A percentile compares a stretch with the other conserved stretches of the same genome.
phyloP scores from a whole-genome alignment of 2,329 filamentous ascomycete species.

The Penicillium glabrum region DNA sequence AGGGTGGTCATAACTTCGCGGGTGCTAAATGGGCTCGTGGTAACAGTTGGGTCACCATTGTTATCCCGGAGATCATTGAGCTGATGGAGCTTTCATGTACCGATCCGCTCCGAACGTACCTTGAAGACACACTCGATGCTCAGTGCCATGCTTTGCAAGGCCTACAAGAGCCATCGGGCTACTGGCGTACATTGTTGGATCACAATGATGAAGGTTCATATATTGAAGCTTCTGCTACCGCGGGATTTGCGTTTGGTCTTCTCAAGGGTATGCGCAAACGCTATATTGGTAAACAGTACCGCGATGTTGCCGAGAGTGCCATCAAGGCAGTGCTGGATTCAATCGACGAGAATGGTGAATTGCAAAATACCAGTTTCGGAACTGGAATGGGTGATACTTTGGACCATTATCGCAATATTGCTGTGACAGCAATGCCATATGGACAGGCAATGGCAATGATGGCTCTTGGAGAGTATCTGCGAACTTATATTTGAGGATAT shows the following conservation, averaged over 20 bases:
- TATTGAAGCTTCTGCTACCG: conserved; percentile 73
- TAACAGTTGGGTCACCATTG: conserved; percentile 71
- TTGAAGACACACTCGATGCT: conserved; percentile 59
- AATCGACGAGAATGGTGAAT: conserved; percentile 66
- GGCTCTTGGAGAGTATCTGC: conserved; percentile 71
- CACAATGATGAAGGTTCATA: conserved; percentile 69
- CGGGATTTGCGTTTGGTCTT: conserved; percentile 73
- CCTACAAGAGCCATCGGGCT: conserved; percentile 61
- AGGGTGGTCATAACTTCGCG: conserved; percentile 62
- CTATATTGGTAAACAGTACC: conserved; percentile 65
- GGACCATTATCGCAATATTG: conserved; percentile 76
- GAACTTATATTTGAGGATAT: conserved; percentile 53
- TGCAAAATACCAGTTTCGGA: conserved; percentile 74
- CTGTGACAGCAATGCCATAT: conserved; percentile 78
- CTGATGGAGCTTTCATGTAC: conserved; percentile 60
- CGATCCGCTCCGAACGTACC: conserved; percentile 60
- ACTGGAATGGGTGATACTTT: conserved; percentile 73
- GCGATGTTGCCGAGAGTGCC: conserved; percentile 63
- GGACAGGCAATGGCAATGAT: conserved; percentile 85
- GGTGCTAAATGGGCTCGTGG: conserved; percentile 57
- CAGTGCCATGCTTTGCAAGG: conserved; percentile 66
- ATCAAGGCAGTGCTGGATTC: conserved; percentile 66
- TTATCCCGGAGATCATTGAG: conserved; percentile 79
- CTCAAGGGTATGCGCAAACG: conserved; percentile 70
- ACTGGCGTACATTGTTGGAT: conserved; percentile 76